Percentiles rank a stretch among this genome's conserved stretches.
Evolutionary conservation across 2,329 filamentous ascomycete species (phyloP).

Genomic region (Calonectria montana): DNA sequence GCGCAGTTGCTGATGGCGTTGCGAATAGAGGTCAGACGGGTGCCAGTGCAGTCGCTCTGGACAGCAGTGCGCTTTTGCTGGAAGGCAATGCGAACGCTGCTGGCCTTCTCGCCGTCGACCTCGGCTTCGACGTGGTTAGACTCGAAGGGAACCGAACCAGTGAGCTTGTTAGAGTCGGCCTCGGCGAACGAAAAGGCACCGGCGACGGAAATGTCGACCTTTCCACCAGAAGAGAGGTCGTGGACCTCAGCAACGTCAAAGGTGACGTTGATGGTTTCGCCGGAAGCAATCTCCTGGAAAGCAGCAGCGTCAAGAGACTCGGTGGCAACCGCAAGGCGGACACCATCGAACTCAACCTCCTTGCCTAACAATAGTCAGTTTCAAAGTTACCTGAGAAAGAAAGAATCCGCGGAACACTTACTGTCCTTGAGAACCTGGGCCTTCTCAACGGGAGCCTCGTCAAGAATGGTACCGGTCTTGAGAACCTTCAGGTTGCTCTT

Average conservation of each 20-base stretch:
- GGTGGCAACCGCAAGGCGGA: slow-evolving; percentile 62
- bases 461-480: slow-evolving; percentile 65
- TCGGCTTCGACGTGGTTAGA: slow-evolving; percentile 70
- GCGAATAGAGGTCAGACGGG: slow-evolving; percentile 55
- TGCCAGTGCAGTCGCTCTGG: slow-evolving; percentile 65
- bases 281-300: slow-evolving; percentile 61
- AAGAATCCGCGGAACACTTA: slow-evolving; percentile 31
- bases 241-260: slow-evolving; percentile 69
- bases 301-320: slow-evolving; percentile 57
- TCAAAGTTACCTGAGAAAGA: not conserved
- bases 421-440: slow-evolving; percentile 60
- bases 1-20: slow-evolving; percentile 66
- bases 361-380: slow-evolving; percentile 41
- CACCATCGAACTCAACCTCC: slow-evolving; percentile 62
- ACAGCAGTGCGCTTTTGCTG: slow-evolving; percentile 62
- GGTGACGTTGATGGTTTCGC: slow-evolving; percentile 62
- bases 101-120: slow-evolving; percentile 67
- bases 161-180: slow-evolving; percentile 62
- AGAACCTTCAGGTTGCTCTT: slow-evolving; percentile 61
- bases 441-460: slow-evolving; percentile 64
- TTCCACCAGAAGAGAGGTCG: slow-evolving; percentile 62
- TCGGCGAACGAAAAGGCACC: slow-evolving; percentile 69
- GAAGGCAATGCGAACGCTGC: slow-evolving; percentile 60
- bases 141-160: slow-evolving; percentile 65
- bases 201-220: slow-evolving; percentile 65